Conservation (phyloP, 164 flowering plant genomes). For the Magnolia officinalis region DNA sequence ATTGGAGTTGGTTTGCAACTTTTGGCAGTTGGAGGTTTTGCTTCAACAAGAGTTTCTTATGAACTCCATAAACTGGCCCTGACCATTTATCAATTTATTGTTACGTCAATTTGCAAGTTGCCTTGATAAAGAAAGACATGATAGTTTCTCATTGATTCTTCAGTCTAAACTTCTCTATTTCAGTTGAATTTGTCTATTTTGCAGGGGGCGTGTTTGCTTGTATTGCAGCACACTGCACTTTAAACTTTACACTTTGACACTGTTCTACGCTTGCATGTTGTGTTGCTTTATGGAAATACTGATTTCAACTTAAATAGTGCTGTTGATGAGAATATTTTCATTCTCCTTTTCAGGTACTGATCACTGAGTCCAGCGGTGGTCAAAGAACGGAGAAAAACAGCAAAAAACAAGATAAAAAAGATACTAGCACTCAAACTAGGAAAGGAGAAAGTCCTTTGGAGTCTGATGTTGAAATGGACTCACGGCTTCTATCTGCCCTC, state of each 20-base stretch:
- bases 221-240: no score
- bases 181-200: neutral
- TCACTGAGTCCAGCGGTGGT: conserved; percentile 44
- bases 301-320: neutral
- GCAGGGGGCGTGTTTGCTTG: neutral
- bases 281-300: neutral
- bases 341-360: conserved; percentile 50
- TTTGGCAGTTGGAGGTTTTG: no score
- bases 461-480: conserved; percentile 79
- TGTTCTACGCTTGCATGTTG: no score
- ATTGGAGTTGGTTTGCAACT: no score
- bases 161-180: no score
- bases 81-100: no score
- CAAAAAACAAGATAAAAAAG: conserved; percentile 25
- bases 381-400: conserved; percentile 29
- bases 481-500: conserved; percentile 79
- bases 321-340: neutral
- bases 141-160: no score
- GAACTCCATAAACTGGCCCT: no score
- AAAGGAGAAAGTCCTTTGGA: conserved; percentile 34
- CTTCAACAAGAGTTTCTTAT: no score
- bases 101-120: no score
- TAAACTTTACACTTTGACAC: no score
- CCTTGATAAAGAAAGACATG: no score
- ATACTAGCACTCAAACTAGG: conserved; percentile 18